Evolutionary conservation across 2,329 filamentous ascomycete genomes (phyloP).

Genomic region (Neofusicoccum ribis): DNA sequence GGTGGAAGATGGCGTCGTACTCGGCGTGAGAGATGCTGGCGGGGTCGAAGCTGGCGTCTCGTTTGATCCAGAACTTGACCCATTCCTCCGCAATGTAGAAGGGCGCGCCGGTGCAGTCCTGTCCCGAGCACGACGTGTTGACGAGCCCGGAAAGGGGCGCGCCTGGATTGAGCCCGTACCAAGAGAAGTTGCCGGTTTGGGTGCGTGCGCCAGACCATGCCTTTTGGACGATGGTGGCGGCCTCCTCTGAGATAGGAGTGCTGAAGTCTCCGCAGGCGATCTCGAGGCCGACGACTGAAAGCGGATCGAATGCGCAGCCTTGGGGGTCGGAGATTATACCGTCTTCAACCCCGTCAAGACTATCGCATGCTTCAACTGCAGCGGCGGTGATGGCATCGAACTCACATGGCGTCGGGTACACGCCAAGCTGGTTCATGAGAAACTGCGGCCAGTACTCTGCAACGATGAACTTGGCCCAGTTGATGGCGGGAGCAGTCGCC

Average conservation of each 20-base stretch:
- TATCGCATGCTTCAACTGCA: constrained; percentile 20
- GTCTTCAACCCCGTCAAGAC: constrained; percentile 22
- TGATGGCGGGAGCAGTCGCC: constrained; percentile 41
- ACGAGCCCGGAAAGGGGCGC: constrained; percentile 30
- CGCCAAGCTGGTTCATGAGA: constrained; percentile 31
- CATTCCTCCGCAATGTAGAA: constrained; percentile 21
- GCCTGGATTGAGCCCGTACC: constrained; percentile 36
- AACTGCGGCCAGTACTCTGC: constrained; percentile 32
- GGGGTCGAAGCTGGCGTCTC: constrained; percentile 20
- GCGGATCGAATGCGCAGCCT: not conserved
- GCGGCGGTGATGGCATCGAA: constrained; percentile 21
- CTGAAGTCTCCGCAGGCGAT: constrained; percentile 27
- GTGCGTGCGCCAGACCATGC: constrained; percentile 34
- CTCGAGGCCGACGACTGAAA: constrained; percentile 28
- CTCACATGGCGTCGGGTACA: constrained; percentile 25
- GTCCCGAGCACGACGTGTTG: constrained; percentile 12
- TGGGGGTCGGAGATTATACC: not conserved
- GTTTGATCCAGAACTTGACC: constrained; percentile 23
- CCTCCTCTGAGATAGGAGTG: constrained; percentile 28
- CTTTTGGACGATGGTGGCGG: constrained; percentile 32
- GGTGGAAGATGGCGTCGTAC: constrained; percentile 27
- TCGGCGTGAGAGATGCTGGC: constrained; percentile 31
- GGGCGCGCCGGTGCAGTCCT: constrained; percentile 22
- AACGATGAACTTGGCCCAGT: constrained; percentile 30
- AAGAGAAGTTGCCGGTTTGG: constrained; percentile 27